Percentiles rank a stretch among this genome's conserved stretches.
phyloP scores from a whole-genome alignment of 108 stramenopile genomes.

The Mediolabrus comicus region DNA sequence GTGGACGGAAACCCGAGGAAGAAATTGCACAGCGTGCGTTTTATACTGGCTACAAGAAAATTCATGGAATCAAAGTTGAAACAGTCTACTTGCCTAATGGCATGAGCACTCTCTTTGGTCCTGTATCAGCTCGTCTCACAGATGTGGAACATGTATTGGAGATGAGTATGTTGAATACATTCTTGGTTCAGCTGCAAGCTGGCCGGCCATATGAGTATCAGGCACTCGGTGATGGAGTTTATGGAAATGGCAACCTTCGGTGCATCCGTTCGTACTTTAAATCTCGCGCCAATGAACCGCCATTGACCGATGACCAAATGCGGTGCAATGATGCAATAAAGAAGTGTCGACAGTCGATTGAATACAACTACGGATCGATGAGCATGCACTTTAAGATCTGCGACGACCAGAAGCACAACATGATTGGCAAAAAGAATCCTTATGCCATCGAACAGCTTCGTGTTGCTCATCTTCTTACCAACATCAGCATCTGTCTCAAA shows the following conservation, averaged over 20 bases:
- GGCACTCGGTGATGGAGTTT: neutral
- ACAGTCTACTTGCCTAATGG: constrained; percentile 19
- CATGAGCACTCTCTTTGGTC: constrained; percentile 9
- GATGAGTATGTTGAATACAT: neutral
- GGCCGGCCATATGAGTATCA: neutral
- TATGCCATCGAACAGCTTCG: constrained; percentile 8
- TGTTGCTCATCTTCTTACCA: constrained; percentile 3
- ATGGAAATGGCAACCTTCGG: neutral
- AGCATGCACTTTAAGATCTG: neutral
- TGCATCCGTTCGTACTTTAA: neutral
- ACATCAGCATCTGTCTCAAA: neutral
- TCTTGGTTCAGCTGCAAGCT: neutral
- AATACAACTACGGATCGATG: constrained; percentile 2
- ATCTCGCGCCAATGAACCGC: neutral
- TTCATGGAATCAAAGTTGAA: constrained; percentile 9
- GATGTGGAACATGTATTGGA: neutral
- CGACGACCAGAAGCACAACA: neutral
- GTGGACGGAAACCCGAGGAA: neutral
- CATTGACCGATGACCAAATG: neutral
- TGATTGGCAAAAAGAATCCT: neutral
- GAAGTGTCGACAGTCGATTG: neutral
- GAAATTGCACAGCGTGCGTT: neutral
- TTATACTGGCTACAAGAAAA: constrained; percentile 18
- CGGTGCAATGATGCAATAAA: neutral
- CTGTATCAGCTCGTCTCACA: neutral